These are phyloP conservation scores for Verticillium longisporum DNA, from an alignment of 2,329 filamentous ascomycete species.

Conservation along the genomic window DNA sequence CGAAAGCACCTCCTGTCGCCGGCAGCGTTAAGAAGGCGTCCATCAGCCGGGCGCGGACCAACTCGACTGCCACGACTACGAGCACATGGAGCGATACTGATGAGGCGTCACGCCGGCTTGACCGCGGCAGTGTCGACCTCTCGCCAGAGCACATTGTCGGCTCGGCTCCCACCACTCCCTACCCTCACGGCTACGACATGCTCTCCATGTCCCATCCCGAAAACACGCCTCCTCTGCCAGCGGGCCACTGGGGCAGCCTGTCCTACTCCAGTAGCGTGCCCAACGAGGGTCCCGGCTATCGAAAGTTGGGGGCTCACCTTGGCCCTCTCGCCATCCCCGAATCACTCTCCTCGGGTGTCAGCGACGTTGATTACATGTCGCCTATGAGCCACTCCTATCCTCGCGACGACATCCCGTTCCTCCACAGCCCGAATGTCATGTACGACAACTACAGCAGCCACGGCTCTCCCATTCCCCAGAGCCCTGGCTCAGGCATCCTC, in stretches of 20 bases:
- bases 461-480: conserved; percentile 47
- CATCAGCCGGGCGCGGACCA: conserved; percentile 34
- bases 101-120: conserved; percentile 24
- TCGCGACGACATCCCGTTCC: conserved; percentile 43
- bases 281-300: conserved; percentile 34
- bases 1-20: conserved; percentile 50
- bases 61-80: conserved; percentile 29
- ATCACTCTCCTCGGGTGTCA: conserved; percentile 48
- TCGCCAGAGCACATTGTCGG: conserved; percentile 23
- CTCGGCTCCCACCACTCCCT: conserved; percentile 39
- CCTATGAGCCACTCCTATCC: conserved; percentile 50
- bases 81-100: conserved; percentile 32
- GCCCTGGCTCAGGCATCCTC: conserved; percentile 47
- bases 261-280: conserved; percentile 34
- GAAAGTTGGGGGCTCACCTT: conserved; percentile 31
- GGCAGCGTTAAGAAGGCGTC: conserved; percentile 41
- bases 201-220: conserved; percentile 43
- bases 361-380: conserved; percentile 57
- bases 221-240: conserved; percentile 29
- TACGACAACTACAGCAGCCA: conserved; percentile 51
- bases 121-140: conserved; percentile 29
- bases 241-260: conserved; percentile 36
- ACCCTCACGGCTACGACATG: conserved; percentile 37
- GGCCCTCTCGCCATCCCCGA: conserved; percentile 37
- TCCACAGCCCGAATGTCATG: conserved; percentile 44